phyloP scores from a whole-genome alignment of 2,329 filamentous ascomycete species.

The Cordyceps farinosa region DNA sequence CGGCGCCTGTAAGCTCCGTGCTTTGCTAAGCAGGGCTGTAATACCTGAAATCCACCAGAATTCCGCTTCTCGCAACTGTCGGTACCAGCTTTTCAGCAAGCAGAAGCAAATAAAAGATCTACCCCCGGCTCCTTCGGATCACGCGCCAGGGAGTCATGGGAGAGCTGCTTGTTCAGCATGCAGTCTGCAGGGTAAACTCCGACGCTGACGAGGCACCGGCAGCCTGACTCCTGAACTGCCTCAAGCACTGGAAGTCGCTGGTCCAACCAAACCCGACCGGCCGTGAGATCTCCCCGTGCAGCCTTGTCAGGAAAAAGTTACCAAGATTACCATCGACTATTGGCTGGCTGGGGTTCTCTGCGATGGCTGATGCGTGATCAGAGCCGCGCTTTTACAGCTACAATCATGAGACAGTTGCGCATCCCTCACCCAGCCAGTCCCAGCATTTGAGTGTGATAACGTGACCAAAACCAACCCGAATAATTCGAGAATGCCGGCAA shows the following conservation, averaged over 20 bases:
- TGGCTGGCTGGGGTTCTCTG: too few relatives aligned
- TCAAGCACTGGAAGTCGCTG: background rate
- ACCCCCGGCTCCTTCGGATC: background rate
- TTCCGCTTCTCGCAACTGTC: too few relatives aligned
- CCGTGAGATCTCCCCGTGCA: background rate
- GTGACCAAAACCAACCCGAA: background rate
- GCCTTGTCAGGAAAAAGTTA: background rate
- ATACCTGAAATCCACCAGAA: background rate
- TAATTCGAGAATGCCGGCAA: background rate
- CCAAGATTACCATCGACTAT: too few relatives aligned
- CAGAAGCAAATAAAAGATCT: background rate
- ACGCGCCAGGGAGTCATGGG: background rate
- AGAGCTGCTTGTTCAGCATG: background rate
- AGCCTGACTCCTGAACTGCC: background rate
- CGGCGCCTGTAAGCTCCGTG: conserved; percentile 12
- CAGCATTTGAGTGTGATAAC: background rate
- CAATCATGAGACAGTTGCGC: too few relatives aligned
- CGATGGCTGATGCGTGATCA: background rate
- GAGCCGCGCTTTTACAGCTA: too few relatives aligned
- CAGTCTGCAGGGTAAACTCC: background rate
- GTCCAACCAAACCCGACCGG: background rate
- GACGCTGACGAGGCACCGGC: background rate
- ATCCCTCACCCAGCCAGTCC: background rate
- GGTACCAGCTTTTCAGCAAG: background rate
- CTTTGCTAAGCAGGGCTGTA: conserved; percentile 7